Evolutionary conservation across 331 rosid genomes (phyloP).

Genomic region (Phaseolus coccineus): DNA sequence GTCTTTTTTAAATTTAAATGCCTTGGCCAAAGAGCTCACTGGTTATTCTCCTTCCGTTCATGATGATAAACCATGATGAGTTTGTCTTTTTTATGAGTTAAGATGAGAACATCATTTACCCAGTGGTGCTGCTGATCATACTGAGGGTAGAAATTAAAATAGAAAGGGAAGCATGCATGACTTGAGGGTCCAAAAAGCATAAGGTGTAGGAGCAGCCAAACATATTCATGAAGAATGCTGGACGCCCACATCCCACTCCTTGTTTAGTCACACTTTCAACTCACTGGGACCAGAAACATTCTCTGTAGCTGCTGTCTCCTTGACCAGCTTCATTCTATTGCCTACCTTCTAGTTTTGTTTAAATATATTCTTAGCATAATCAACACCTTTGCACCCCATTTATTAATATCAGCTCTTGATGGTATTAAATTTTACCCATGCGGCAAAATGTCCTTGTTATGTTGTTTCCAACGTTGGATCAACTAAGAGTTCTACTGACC

Average conservation of each 20-base stretch:
- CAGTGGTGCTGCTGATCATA: conserved; percentile 37
- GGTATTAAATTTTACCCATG: conserved; percentile 13
- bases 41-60: conserved; percentile 59
- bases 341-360: conserved; percentile 40
- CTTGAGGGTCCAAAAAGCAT: conserved; percentile 39
- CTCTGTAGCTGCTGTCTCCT: conserved; percentile 77
- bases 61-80: conserved; percentile 66
- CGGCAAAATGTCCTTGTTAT: conserved; percentile 25
- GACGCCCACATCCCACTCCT: conserved; percentile 46
- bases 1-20: conserved; percentile 58
- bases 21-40: conserved; percentile 55
- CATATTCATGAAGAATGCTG: conserved; percentile 63
- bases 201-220: conserved; percentile 53
- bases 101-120: conserved; percentile 47
- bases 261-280: conserved; percentile 48
- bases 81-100: conserved; percentile 63
- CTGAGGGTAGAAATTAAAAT: conserved; percentile 7
- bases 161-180: conserved; percentile 41
- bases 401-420: conserved; percentile 21
- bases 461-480: conserved; percentile 48
- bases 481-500: conserved; percentile 36
- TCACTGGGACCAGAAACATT: conserved; percentile 70
- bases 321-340: conserved; percentile 53
- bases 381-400: not conserved
- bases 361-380: conserved; percentile 42